These are phyloP conservation scores for Strigomonas galati DNA, from an alignment of 208 protist genomes.

Conservation along the genomic window DNA sequence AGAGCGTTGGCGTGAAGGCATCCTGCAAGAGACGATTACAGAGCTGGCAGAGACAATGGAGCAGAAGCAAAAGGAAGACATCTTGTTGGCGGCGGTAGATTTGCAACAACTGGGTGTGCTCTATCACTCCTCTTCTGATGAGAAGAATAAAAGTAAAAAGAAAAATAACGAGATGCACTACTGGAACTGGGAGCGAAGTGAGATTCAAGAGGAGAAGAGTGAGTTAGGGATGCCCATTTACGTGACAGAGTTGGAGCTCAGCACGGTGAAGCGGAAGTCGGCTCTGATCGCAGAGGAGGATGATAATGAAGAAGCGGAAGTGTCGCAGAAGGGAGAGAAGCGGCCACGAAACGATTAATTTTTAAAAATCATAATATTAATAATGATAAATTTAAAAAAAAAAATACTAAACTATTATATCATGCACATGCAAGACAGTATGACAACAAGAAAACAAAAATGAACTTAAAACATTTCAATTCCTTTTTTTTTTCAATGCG, in stretches of 20 bases:
- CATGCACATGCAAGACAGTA: not conserved
- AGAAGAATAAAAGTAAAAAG: slow-evolving; percentile 4
- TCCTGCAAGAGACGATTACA: too few relatives aligned
- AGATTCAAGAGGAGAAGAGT: not conserved
- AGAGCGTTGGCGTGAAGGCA: too few relatives aligned
- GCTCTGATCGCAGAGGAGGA: not conserved
- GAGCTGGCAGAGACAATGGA: too few relatives aligned
- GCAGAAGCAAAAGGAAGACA: too few relatives aligned
- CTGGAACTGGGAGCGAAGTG: not conserved
- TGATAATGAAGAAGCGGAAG: not conserved
- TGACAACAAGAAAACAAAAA: too few relatives aligned
- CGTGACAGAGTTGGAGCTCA: not conserved
- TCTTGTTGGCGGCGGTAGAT: too few relatives aligned
- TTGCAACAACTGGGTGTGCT: not conserved
- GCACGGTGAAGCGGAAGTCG: not conserved
- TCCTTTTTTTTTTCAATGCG: not conserved
- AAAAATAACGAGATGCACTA: not conserved
- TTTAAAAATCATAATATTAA: not conserved
- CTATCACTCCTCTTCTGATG: not conserved
- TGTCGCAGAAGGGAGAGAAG: not conserved
- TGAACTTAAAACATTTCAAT: not conserved
- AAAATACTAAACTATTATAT: not conserved
- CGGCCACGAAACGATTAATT: not conserved
- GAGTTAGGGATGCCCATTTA: not conserved
- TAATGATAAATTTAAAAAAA: not conserved